Conservation (phyloP, 805 yeast genomes). For the Cyberlindnera amylophila region DNA sequence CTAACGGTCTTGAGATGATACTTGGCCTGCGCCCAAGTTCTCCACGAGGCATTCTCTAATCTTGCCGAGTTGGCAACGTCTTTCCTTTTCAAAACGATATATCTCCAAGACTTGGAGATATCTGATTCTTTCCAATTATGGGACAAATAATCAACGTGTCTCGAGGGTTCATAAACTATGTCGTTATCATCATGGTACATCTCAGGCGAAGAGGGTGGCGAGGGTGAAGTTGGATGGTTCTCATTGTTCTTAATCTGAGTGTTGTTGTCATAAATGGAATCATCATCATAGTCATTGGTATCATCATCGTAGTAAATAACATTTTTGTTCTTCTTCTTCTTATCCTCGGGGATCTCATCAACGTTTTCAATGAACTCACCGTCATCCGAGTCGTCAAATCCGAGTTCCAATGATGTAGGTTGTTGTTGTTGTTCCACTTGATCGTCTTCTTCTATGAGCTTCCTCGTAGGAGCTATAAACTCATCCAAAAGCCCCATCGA, state of each 20-base stretch:
- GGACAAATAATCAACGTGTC: constrained; percentile 91
- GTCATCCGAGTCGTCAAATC: constrained; percentile 14
- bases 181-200: constrained; percentile 68
- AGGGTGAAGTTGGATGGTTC: constrained; percentile 40
- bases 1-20: constrained; percentile 74
- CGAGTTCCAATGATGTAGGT: constrained; percentile 3
- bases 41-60: constrained; percentile 89
- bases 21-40: constrained; percentile 96
- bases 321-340: constrained; percentile 12
- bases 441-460: constrained; percentile 31
- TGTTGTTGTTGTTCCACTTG: neutral
- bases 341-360: constrained; percentile 12
- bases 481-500: constrained; percentile 79
- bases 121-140: constrained; percentile 96
- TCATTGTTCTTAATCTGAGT: constrained; percentile 28
- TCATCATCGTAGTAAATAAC: constrained; percentile 20
- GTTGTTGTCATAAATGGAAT: constrained; percentile 15
- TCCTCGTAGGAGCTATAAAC: constrained; percentile 47
- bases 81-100: constrained; percentile 75
- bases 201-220: constrained; percentile 31
- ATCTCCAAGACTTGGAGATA: constrained; percentile 93
- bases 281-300: constrained; percentile 18
- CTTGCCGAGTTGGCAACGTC: constrained; percentile 82
- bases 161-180: constrained; percentile 72
- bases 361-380: constrained; percentile 24